Evolutionary conservation across 306 rosid genomes (phyloP).

Genomic region (Lathyrus aphaca): DNA sequence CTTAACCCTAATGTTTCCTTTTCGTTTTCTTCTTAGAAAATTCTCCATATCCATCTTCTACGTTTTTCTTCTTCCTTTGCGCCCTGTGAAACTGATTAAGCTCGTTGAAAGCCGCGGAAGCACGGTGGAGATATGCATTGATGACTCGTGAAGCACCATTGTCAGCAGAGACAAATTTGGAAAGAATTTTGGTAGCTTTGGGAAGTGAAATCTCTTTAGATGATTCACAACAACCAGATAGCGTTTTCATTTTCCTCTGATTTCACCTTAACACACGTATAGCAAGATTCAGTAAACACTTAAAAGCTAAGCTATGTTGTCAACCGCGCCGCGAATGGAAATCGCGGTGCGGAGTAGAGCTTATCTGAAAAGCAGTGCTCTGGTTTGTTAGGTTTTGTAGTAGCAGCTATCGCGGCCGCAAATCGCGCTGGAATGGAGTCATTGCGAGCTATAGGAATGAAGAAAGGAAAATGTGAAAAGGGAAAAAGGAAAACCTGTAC

Average conservation of each 20-base stretch:
- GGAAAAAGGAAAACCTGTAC: background rate
- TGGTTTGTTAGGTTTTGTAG: background rate
- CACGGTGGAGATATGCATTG: slow-evolving; percentile 34
- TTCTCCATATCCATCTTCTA: no score
- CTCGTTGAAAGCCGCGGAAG: slow-evolving; percentile 42
- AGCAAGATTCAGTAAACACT: background rate
- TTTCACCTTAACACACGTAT: background rate
- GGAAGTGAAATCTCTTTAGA: slow-evolving; percentile 39
- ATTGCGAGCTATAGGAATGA: background rate
- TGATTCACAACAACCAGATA: slow-evolving; percentile 25
- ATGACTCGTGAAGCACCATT: slow-evolving; percentile 46
- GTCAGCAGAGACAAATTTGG: slow-evolving; percentile 47
- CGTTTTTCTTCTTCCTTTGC: background rate
- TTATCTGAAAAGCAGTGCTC: background rate
- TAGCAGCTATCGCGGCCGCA: background rate
- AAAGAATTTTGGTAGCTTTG: slow-evolving; percentile 45
- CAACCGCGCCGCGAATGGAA: background rate
- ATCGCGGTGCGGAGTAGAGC: background rate
- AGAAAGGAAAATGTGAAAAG: background rate
- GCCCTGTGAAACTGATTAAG: slow-evolving; percentile 48
- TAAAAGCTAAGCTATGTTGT: background rate
- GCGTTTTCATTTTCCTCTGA: slow-evolving; percentile 38
- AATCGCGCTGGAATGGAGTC: background rate
- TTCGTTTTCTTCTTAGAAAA: no score
- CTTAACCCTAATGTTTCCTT: no score